These are phyloP conservation scores for Yarrowia phangngaensis DNA, from an alignment of 805 yeast species.

Conservation along the genomic window DNA sequence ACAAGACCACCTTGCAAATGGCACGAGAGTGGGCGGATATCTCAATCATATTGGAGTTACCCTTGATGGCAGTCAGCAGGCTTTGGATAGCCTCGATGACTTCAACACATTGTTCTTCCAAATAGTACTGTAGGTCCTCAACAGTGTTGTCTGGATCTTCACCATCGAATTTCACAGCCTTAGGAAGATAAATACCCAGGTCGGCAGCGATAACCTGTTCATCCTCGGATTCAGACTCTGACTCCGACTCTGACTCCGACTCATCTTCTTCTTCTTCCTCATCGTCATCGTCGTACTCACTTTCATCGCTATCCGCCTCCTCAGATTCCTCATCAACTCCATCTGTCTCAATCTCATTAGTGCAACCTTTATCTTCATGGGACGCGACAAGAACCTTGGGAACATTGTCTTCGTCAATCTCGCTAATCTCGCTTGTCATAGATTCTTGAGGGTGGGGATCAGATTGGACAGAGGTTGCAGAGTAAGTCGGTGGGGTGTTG, in stretches of 20 bases:
- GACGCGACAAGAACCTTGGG: not conserved
- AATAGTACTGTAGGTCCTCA: constrained; percentile 72
- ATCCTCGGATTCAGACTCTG: constrained; percentile 18
- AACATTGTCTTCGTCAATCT: constrained; percentile 18
- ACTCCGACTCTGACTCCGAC: not conserved
- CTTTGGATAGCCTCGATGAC: constrained; percentile 88
- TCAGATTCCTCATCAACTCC: constrained; percentile 10
- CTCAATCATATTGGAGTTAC: constrained; percentile 66
- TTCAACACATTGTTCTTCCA: constrained; percentile 90
- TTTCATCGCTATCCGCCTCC: constrained; percentile 22
- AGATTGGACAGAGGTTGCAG: constrained; percentile 8
- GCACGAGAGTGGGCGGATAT: constrained; percentile 68
- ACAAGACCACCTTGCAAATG: constrained; percentile 72
- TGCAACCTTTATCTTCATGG: constrained; percentile 3
- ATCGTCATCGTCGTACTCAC: not conserved
- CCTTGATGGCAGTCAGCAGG: constrained; percentile 49
- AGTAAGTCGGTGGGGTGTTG: constrained; percentile 15
- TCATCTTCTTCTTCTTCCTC: not conserved
- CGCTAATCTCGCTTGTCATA: constrained; percentile 16
- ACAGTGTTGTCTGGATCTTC: constrained; percentile 86
- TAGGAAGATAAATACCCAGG: constrained; percentile 17
- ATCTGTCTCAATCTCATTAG: constrained; percentile 3
- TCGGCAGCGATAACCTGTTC: constrained; percentile 27
- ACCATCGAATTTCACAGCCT: constrained; percentile 56
- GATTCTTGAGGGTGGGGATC: constrained; percentile 13